Evolutionary conservation across 2,329 filamentous ascomycete genomes (phyloP), one percentile per base, ranked within the genome.

Genomic region (Penicillium sp.): DNA sequence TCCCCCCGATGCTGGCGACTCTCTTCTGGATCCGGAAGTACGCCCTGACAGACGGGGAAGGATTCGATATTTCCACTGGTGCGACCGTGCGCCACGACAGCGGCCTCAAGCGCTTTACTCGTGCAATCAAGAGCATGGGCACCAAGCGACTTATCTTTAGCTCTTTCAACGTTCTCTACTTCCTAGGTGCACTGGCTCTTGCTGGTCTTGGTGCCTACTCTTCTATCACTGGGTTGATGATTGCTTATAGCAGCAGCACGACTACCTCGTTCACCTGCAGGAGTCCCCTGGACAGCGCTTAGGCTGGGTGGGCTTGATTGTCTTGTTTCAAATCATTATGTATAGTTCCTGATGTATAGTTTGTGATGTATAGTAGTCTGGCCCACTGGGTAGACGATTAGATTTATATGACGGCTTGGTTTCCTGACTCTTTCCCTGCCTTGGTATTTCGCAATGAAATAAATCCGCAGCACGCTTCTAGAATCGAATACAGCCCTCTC

Each of bases 1-100:
- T 85, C 63, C 82, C 83, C 1, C 79, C 82, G 1, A 67, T 82
- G 51, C 67, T 84, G 23, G 76, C 74, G 14, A 60, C 83, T 14
- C 76, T 74, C 1, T 80, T 72, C 65, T 73, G 76, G 60, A 67
- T 78, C 53, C 74, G 79, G 57, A 75, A 75, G 40, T 75, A 78
- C 51, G 76, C 81, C 11, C 75, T 81, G 48, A 60, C 64, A 1
- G 67, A 71, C 1, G 77, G 72, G 5, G 78, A 81, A 58, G 68
- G 67, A 3, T 80, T 79, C 60, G 70, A 81, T 53, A 75, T 77
- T 0, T 54, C 62, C 0, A 79, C 75, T 3, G 74, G 77, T 4
- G 55, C 64, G 20, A 69, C 68, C 0, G 57, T 64, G 11, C 67
- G 75, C 25, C 62, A 65, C 20, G 79, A 80, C 58, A 25, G 42